These are phyloP conservation scores for Mycena indigotica DNA, from an alignment of 768 basidiomycete genomes.

Conservation along the genomic window DNA sequence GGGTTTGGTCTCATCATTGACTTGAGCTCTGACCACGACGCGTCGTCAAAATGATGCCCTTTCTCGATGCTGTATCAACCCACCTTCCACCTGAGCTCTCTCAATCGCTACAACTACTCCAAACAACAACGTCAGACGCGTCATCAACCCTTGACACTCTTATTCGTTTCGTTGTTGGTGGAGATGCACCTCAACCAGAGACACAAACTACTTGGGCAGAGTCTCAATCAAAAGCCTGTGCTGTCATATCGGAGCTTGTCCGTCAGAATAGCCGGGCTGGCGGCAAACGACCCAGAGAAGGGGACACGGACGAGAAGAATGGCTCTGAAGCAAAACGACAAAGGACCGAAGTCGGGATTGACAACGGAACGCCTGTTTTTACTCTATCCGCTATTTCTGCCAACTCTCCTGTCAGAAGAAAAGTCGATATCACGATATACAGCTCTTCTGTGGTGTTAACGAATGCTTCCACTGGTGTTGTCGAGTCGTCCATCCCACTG, in stretches of 20 bases:
- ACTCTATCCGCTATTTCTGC: constrained; percentile 66
- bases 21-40: not conserved
- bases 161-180: constrained; percentile 46
- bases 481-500: constrained; percentile 56
- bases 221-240: constrained; percentile 35
- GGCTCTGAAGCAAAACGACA: constrained; percentile 9
- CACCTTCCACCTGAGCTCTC: constrained; percentile 11
- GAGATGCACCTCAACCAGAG: constrained; percentile 34
- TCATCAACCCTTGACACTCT: constrained; percentile 44
- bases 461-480: constrained; percentile 48
- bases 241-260: constrained; percentile 32
- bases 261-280: constrained; percentile 25
- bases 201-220: constrained; percentile 40
- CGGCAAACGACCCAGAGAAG: constrained; percentile 39
- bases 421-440: constrained; percentile 66
- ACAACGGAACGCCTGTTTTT: constrained; percentile 46
- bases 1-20: too few relatives aligned
- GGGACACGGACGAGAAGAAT: too few relatives aligned
- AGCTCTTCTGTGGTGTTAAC: constrained; percentile 52
- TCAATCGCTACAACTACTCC: constrained; percentile 1
- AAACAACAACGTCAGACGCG: constrained; percentile 30
- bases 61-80: constrained; percentile 10
- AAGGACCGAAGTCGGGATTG: constrained; percentile 17
- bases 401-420: constrained; percentile 77
- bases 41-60: not conserved